Evolutionary conservation across 306 rosid species (phyloP), one percentile per base, ranked within the genome.

Genomic region (Adenanthera pavonina): DNA sequence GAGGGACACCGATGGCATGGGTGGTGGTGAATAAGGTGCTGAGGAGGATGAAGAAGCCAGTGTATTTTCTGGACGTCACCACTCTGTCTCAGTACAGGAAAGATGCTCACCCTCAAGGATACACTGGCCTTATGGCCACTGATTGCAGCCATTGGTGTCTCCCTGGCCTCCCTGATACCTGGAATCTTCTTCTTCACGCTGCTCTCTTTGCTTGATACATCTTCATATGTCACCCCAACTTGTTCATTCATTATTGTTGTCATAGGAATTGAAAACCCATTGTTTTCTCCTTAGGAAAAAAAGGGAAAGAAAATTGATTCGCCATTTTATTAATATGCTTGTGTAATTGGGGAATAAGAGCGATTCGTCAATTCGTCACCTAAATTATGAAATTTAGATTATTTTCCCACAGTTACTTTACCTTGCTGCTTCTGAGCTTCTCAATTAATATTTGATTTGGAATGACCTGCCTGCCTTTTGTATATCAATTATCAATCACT

Each of bases 71-170:
- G 2, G 99, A 95, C 67, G 92, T 95, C 3, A 93, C 99, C 2
- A 75, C 81, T 0, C 82, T 93, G 1, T 95, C 99, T 13, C 99
- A 95, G 60, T 85, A 84, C 48, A 59, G 99, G 5, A 95, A 93
- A 81, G 99, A 95, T 33, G 98, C 90, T 12, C 99, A 95, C 80
- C 99, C 99, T 7, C 91, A 92, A 6, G 90, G 82, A 0, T 95
- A 89, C 7, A 91, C 98, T 75, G 93, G 96, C 3, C 83, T 85
- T 40, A 5, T 84, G 67, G 70, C 87, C 13, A 88, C 80, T 1
- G 99, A 95, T 77, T 95, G 99, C 73, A 95, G 99, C 81, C 99
- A 95, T 9, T 95, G 99, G 99, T 95, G 99, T 67, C 97, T 95
- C 57, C 99, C 99, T 0, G 99, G 99, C 0, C 82, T 95, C 52